Percentiles rank a stretch among this genome's conserved stretches.
These are phyloP conservation scores for Torulaspora pretoriensis DNA, from an alignment of 1,139 yeast species.

Conservation along the genomic window DNA sequence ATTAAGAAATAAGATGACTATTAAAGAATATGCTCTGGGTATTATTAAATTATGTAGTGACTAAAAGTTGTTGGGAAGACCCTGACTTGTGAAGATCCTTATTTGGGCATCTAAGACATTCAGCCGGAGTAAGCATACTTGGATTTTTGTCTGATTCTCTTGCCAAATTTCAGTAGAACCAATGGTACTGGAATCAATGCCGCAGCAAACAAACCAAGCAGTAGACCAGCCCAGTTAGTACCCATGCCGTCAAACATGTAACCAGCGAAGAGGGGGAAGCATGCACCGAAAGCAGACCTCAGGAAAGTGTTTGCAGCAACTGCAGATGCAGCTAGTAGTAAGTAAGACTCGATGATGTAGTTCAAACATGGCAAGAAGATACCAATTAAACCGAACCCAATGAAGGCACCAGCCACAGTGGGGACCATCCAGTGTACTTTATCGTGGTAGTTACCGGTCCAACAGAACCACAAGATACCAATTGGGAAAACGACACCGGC, in stretches of 20 bases:
- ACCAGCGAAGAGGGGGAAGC: slow-evolving; percentile 74
- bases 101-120: neutral
- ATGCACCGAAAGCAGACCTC: slow-evolving; percentile 62
- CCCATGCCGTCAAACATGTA: slow-evolving; percentile 74
- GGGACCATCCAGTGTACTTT: slow-evolving; percentile 84
- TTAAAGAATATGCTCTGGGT: neutral
- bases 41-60: neutral
- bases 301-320: slow-evolving; percentile 81
- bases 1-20: neutral
- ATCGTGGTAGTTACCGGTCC: slow-evolving; percentile 73
- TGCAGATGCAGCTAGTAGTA: slow-evolving; percentile 82
- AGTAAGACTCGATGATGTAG: slow-evolving; percentile 76
- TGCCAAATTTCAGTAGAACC: slow-evolving; percentile 55
- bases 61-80: neutral
- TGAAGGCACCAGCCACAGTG: slow-evolving; percentile 62
- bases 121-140: slow-evolving; percentile 45
- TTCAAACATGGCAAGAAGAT: slow-evolving; percentile 75
- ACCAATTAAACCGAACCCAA: slow-evolving; percentile 71
- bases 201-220: slow-evolving; percentile 65
- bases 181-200: slow-evolving; percentile 65
- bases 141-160: slow-evolving; percentile 50
- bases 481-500: slow-evolving; percentile 67
- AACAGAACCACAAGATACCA: slow-evolving; percentile 80
- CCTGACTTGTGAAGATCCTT: neutral
- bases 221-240: slow-evolving; percentile 77